These are phyloP conservation scores for Yarrowia sp. DNA, from an alignment of 805 yeast species.

Conservation along the genomic window DNA sequence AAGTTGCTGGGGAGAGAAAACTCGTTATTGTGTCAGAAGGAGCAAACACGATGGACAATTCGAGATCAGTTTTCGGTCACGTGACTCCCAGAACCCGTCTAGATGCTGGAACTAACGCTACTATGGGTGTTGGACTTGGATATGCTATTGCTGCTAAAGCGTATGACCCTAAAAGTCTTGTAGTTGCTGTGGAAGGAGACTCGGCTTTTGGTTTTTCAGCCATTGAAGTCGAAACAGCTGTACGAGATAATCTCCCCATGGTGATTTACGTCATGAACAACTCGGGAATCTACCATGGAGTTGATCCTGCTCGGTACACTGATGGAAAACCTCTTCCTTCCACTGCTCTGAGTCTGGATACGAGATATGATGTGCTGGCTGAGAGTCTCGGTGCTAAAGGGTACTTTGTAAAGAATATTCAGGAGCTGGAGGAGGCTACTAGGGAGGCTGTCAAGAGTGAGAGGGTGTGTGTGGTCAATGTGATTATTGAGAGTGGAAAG, in stretches of 20 bases:
- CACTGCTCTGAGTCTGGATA: conserved; percentile 56
- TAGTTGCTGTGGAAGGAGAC: conserved; percentile 68
- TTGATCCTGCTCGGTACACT: conserved; percentile 40
- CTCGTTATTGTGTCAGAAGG: conserved; percentile 61
- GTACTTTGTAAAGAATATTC: conserved; percentile 44
- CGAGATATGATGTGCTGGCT: conserved; percentile 58
- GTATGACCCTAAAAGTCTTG: conserved; percentile 45
- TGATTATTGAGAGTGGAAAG: conserved; percentile 59
- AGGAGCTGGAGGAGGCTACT: conserved; percentile 42
- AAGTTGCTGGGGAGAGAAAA: conserved; percentile 33
- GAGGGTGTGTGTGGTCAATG: conserved; percentile 52
- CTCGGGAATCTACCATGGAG: conserved; percentile 70
- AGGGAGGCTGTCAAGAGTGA: conserved; percentile 42
- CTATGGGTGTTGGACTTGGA: conserved; percentile 75
- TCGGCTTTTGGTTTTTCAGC: conserved; percentile 77
- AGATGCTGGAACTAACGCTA: conserved; percentile 75
- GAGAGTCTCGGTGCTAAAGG: conserved; percentile 59
- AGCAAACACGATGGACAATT: conserved; percentile 75
- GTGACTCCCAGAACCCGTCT: conserved; percentile 52
- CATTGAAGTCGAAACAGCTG: conserved; percentile 69
- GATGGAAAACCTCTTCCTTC: conserved; percentile 46
- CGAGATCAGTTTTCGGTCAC: conserved; percentile 60
- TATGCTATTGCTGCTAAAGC: conserved; percentile 63
- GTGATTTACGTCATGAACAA: conserved; percentile 67
- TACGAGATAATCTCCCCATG: conserved; percentile 52